phyloP scores from a whole-genome alignment of 2,329 filamentous ascomycete genomes.

The Escovopsis sp. region DNA sequence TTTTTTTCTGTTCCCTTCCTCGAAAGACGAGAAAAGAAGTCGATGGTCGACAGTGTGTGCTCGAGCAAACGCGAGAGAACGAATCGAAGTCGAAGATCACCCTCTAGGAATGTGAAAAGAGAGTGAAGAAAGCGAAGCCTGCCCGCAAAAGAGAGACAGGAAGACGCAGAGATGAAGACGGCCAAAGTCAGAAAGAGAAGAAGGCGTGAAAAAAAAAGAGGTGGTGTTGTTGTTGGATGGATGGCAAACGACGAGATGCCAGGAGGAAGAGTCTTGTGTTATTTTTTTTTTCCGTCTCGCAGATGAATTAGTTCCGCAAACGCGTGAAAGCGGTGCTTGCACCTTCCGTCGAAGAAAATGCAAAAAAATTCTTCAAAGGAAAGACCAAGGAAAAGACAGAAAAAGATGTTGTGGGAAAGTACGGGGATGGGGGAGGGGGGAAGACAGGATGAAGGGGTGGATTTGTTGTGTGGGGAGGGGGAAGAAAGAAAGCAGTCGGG shows the following conservation, averaged over 20 bases:
- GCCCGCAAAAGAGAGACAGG: conserved; percentile 17
- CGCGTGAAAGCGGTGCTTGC: conserved; percentile 17
- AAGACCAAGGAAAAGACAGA: conserved; percentile 26
- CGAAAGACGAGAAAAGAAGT: neutral
- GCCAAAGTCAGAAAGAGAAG: conserved; percentile 14
- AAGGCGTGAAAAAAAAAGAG: conserved; percentile 13
- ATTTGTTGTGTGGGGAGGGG: conserved; percentile 12
- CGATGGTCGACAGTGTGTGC: conserved; percentile 1
- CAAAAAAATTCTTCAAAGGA: conserved; percentile 31
- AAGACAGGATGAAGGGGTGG: neutral
- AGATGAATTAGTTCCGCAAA: conserved; percentile 18
- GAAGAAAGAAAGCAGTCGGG: conserved; percentile 11
- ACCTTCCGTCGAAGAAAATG: conserved; percentile 27
- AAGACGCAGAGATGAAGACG: conserved; percentile 9
- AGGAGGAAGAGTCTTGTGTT: conserved; percentile 3
- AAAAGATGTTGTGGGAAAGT: conserved; percentile 13
- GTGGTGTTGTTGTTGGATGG: conserved; percentile 1
- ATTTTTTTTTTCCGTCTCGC: conserved; percentile 14
- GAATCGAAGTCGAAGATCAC: conserved; percentile 11
- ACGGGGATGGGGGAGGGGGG: conserved; percentile 16
- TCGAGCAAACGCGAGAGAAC: conserved; percentile 1
- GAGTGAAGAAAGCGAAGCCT: conserved; percentile 14
- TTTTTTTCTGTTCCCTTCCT: neutral
- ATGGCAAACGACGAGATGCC: conserved; percentile 18
- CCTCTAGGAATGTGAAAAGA: conserved; percentile 16